Base-by-base conservation (phyloP, 495 filamentous ascomycete genomes). In the Penicillium desertorum region DNA sequence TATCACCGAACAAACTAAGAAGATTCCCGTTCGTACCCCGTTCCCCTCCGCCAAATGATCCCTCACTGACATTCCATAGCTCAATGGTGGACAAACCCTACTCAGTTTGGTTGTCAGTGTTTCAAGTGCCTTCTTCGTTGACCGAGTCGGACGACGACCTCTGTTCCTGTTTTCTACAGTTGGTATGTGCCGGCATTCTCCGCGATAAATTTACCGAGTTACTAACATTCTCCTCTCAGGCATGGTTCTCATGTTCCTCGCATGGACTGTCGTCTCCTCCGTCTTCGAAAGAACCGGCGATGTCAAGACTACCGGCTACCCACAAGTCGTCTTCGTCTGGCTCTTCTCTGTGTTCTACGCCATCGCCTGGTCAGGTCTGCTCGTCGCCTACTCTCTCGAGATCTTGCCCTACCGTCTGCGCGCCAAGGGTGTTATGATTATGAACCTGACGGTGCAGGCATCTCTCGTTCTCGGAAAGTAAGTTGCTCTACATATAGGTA, bases 401-500 rank as follows among this genome's bases (percentile, higher is more conserved):
- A 80, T 88, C 19, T 68, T 86, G 14, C 84, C 84, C 0, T 89
- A 83, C 71, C 78, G 82, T 46, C 73, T 88, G 45, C 80, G 85
- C 7, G 83, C 85, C 27, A 89, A 87, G 73, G 85, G 85, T 48
- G 80, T 87, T 71, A 83, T 86, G 78, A 74, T 83, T 46, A 81
- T 81, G 79, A 83, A 82, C 59, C 71, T 86, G 54, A 82, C 78
- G 4, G 77, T 84, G 23, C 81, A 86, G 67, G 80, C 78, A 32
- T 69, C 81, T 34, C 69, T 86, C 32, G 80, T 80, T 11, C 70
- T 85, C 37, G 75, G 76, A 62, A 76, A 76, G 76, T 80, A 66
- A 36, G 82, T 79, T 19, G 3, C 27, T 23, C 17, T 19, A 42
- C 5, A 47, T 39, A 20, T 1, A 29, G 0, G 1, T 52, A 17